These are phyloP conservation scores for Paramecium pentaurelia DNA, from an alignment of 73 alveolate species.

Conservation along the genomic window DNA sequence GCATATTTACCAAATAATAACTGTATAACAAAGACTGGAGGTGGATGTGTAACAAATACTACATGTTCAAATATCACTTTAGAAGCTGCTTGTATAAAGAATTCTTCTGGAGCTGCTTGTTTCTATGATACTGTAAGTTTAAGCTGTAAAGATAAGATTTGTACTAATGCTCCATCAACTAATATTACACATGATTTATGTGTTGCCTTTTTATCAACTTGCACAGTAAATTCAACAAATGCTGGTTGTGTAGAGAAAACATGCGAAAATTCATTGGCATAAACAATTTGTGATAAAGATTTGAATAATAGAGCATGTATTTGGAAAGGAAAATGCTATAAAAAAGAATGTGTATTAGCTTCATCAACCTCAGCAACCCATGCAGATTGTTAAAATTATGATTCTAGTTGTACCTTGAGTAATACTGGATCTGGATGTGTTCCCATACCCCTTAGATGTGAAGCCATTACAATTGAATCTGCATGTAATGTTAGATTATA, in stretches of 20 bases:
- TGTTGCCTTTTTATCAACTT: neutral
- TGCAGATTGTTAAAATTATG: neutral
- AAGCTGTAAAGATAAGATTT: neutral
- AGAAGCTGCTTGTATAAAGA: neutral
- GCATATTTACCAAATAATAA: neutral
- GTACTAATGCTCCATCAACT: neutral
- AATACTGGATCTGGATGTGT: neutral
- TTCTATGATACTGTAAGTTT: neutral
- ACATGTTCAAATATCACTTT: neutral
- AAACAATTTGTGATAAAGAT: neutral
- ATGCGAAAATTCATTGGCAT: neutral
- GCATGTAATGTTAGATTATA: neutral
- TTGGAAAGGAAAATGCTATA: constrained; percentile 16
- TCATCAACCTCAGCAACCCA: neutral
- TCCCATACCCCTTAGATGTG: neutral
- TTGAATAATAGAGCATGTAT: neutral
- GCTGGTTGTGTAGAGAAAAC: neutral
- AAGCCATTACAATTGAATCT: neutral
- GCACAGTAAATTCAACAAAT: neutral
- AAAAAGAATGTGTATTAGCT: neutral
- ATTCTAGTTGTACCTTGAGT: neutral
- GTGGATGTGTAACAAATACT: neutral
- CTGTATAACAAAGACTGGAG: neutral
- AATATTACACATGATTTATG: neutral
- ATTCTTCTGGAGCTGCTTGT: neutral